Evolutionary conservation across 2,329 filamentous ascomycete species (phyloP).

Genomic region (Penicillium sp.): DNA sequence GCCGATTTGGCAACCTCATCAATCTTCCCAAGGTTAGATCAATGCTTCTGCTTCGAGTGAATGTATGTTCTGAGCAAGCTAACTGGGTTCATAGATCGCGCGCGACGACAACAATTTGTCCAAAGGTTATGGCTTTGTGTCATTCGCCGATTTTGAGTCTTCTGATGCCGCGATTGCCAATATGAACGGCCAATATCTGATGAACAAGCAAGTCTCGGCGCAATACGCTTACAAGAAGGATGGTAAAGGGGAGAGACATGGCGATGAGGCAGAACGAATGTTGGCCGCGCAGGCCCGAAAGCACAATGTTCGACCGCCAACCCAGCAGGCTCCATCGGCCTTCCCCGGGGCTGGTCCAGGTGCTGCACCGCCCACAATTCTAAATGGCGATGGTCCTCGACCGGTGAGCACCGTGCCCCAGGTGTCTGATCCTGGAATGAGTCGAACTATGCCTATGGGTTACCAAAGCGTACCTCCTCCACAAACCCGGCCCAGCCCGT

Average conservation of each 20-base stretch:
- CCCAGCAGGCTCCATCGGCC: conserved; percentile 68
- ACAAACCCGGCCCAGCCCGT: conserved; percentile 56
- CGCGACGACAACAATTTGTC: conserved; percentile 84
- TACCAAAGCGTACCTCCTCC: conserved; percentile 47
- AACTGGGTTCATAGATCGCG: conserved; percentile 56
- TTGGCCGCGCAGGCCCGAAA: conserved; percentile 90
- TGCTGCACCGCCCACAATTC: conserved; percentile 47
- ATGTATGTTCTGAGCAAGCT: conserved; percentile 9
- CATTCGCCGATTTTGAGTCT: conserved; percentile 88
- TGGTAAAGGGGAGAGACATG: conserved; percentile 93
- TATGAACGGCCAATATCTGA: conserved; percentile 94
- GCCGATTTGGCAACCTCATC: conserved; percentile 83
- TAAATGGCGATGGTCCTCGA: conserved; percentile 42
- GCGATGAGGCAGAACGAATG: conserved; percentile 88
- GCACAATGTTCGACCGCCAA: conserved; percentile 84
- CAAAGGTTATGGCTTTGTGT: conserved; percentile 96
- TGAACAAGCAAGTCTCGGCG: conserved; percentile 94
- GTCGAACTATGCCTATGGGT: conserved; percentile 44
- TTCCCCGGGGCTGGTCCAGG: conserved; percentile 56
- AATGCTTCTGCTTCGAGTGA: background rate
- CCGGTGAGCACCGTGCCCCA: conserved; percentile 33
- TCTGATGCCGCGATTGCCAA: conserved; percentile 88
- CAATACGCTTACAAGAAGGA: conserved; percentile 99
- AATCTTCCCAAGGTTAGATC: conserved; percentile 74
- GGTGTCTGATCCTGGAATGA: conserved; percentile 33